Evolutionary conservation across 1,139 yeast species (phyloP), one percentile per base, ranked within the genome.

Genomic region (Fermentozyma sake): DNA sequence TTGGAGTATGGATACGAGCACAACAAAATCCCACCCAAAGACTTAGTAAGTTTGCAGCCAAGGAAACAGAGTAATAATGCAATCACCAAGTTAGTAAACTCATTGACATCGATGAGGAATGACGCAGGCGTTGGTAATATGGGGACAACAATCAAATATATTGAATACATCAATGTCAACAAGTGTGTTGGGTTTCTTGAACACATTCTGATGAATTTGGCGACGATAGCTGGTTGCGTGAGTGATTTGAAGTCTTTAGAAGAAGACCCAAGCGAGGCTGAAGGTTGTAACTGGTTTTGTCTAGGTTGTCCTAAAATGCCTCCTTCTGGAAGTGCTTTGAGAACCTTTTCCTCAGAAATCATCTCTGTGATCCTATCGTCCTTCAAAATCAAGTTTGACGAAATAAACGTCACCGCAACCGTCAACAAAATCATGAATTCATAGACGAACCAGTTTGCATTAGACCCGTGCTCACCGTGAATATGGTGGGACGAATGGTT

Each of bases 161-260:
- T 16, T 0, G 85, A 61, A 43, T 79, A 80, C 2, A 70, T 41
- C 16, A 81, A 49, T 0, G 94, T 81, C 29, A 81, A 59, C 20
- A 76, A 47, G 41, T 78, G 79, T 0, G 85, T 75, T 2, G 89
- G 86, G 42, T 72, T 75, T 32, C 66, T 68, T 26, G 69, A 25
- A 45, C 41, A 39, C 3, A 38, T 29, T 11, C 32, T 29, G 7
- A 31, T 37, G 19, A 33, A 34, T 18, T 32, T 34, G 12, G 14
- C 14, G 10, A 24, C 18, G 7, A 9, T 7, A 9, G 8, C 9
- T 16, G 8, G 7, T 16, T 16, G 9, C 9, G 9, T 16, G 18
- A 16, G 7, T 16, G 18, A 7, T 16, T 16, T 9, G 7, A 7
- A n/a, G 9, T 19, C 8, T 14, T 15, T 8, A 18, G 21, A 14